Base-by-base conservation (phyloP, 352 stramenopile species). In the Globisporangium heterothallicum region DNA sequence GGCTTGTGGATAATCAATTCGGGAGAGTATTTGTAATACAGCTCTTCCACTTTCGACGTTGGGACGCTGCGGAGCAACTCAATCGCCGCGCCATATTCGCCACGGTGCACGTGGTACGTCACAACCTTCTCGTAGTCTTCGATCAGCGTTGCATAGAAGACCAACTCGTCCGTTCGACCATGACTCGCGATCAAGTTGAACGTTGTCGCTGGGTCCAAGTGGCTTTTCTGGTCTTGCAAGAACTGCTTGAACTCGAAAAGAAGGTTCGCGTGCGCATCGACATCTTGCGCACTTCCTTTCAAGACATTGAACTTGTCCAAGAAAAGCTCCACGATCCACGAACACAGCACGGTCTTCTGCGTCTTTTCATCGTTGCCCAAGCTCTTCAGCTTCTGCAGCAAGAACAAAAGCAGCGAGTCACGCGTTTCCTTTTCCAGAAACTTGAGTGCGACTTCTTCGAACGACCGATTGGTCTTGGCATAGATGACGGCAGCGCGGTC, bases 21-120 rank as follows among this genome's bases (percentile, higher is more conserved):
- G 0, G 90, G 86, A 14, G 88, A 96, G 64, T 97, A 98, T 59
- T 97, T 97, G 77, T 98, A 97, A 65, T 95, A 96, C 7, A 98
- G 64, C 53, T 94, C 79, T 55, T 97, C 89, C 9, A 97, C 86
- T 50, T 96, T 96, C 25, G 88, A 85, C 32, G 89, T 94, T 45
- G 86, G 83, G 22, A 94, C 88, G 16, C 86, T 87, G 29, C 77
- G 76, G 24, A 98, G 70, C 36, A 97, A 57, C 32, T 94, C 84
- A 45, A 98, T 94, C 6, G 90, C 87, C 3, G 84, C 81, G 8
- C 74, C 79, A 53, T 97, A 96, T 44, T 97, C 88, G 8, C 86
- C 85, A 4, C 86, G 85, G 45, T 95, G 74, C 42, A 96, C 84
- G 61, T 98, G 89, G 54, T 96, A 96, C 32, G 86, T 95, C 40